A percentile compares a stretch with the other conserved stretches of the same genome.
phyloP scores from a whole-genome alignment of 2,329 filamentous ascomycete genomes.

The Scedosporium dehoogii region DNA sequence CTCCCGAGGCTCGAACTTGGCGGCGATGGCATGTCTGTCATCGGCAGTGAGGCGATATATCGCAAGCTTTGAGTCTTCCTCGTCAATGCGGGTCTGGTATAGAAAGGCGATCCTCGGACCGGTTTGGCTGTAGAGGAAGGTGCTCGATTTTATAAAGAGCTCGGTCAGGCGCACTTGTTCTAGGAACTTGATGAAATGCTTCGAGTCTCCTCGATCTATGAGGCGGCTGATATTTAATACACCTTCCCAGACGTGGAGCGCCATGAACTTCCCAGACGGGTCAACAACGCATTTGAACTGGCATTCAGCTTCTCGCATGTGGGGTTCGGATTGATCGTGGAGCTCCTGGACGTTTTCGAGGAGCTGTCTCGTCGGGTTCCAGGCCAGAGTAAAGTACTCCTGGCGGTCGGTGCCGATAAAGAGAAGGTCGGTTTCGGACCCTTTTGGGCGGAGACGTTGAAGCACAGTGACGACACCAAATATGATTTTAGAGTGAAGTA shows the following conservation, averaged over 20 bases:
- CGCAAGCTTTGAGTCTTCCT: conserved; percentile 43
- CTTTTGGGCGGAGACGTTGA: conserved; percentile 65
- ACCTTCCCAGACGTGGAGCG: conserved; percentile 51
- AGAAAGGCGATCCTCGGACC: conserved; percentile 49
- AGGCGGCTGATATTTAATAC: conserved; percentile 46
- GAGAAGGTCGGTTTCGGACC: conserved; percentile 69
- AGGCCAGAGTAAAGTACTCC: conserved; percentile 82
- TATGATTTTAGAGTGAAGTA: conserved; percentile 60
- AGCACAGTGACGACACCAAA: conserved; percentile 85
- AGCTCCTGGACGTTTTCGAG: conserved; percentile 43
- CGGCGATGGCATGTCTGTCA: conserved; percentile 44
- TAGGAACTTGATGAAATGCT: conserved; percentile 19
- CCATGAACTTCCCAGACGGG: conserved; percentile 56
- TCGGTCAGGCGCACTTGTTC: conserved; percentile 48
- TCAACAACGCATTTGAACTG: conserved; percentile 78
- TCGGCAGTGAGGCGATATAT: conserved; percentile 50
- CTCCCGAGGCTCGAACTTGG: conserved; percentile 47
- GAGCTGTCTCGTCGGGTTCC: conserved; percentile 51
- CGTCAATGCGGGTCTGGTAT: conserved; percentile 43
- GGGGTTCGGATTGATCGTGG: conserved; percentile 44
- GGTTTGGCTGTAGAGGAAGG: conserved; percentile 47
- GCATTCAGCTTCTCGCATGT: conserved; percentile 69
- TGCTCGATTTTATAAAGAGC: conserved; percentile 48
- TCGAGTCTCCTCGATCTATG: conserved; percentile 18
- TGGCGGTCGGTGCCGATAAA: conserved; percentile 87